phyloP scores from a whole-genome alignment of 768 basidiomycete species.

The Suillus plorans region DNA sequence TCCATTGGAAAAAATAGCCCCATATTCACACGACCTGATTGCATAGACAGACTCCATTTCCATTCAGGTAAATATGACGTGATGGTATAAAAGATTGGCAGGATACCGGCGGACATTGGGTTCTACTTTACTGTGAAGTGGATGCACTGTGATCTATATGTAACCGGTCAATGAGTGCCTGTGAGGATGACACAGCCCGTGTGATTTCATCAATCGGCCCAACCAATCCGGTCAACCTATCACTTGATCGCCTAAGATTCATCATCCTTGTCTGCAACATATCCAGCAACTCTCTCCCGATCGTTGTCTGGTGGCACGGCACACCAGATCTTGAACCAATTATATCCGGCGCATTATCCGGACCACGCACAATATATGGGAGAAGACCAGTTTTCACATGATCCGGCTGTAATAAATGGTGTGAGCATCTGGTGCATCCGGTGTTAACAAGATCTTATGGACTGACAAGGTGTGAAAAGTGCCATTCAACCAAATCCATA shows the following conservation, averaged over 20 bases:
- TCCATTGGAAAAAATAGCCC: no score
- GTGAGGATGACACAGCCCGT: not conserved
- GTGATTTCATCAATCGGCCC: not conserved
- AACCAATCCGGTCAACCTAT: not conserved
- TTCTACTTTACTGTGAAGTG: not conserved
- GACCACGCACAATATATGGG: not conserved
- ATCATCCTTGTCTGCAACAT: not conserved
- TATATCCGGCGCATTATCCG: not conserved
- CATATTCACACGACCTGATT: no score
- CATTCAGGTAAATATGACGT: no score
- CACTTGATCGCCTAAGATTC: not conserved
- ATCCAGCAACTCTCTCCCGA: not conserved
- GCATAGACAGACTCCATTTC: no score
- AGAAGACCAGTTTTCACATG: not conserved
- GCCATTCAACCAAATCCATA: not conserved
- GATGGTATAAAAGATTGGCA: not conserved
- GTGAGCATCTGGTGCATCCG: no score
- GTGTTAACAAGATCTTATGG: not conserved
- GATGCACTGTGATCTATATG: not conserved
- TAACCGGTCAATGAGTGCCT: not conserved
- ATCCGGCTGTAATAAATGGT: not conserved
- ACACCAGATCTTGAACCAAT: not conserved
- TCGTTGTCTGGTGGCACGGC: not conserved
- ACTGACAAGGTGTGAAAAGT: not conserved
- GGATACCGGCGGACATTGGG: not conserved